Evolutionary conservation across 257 asterid genomes (phyloP).

Genomic region (Rauvolfia tetraphylla): DNA sequence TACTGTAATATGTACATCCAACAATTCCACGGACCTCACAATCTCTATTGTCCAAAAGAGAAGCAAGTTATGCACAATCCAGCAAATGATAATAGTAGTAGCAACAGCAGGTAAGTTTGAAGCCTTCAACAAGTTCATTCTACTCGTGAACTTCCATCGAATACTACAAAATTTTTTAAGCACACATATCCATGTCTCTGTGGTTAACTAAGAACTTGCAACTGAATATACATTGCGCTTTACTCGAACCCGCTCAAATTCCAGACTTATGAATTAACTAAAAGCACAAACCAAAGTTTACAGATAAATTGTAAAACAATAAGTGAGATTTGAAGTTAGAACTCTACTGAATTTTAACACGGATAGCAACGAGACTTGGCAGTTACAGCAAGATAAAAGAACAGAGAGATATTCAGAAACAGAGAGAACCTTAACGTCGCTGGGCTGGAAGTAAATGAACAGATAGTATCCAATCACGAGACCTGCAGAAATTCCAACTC

Average conservation of each 20-base stretch:
- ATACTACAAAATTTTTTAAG: neutral
- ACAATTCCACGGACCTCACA: neutral
- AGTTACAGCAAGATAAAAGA: neutral
- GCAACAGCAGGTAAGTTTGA: neutral
- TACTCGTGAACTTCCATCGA: neutral
- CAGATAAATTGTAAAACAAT: neutral
- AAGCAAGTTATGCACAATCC: neutral
- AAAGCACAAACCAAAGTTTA: neutral
- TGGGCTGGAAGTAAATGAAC: constrained; percentile 77
- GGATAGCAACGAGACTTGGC: neutral
- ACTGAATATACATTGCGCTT: neutral
- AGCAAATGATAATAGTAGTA: neutral
- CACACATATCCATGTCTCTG: neutral
- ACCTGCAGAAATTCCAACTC: constrained; percentile 64
- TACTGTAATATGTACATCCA: neutral
- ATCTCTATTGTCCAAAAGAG: neutral
- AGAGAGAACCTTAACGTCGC: constrained; percentile 68
- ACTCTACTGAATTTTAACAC: neutral
- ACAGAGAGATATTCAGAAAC: neutral
- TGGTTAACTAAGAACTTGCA: neutral
- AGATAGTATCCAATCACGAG: constrained; percentile 35
- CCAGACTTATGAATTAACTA: neutral
- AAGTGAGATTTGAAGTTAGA: neutral
- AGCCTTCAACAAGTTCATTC: neutral
- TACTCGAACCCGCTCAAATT: neutral